Percentiles rank a stretch among this genome's conserved stretches.
Evolutionary conservation across 495 filamentous ascomycete genomes (phyloP).

Genomic region (Collariella sp.): DNA sequence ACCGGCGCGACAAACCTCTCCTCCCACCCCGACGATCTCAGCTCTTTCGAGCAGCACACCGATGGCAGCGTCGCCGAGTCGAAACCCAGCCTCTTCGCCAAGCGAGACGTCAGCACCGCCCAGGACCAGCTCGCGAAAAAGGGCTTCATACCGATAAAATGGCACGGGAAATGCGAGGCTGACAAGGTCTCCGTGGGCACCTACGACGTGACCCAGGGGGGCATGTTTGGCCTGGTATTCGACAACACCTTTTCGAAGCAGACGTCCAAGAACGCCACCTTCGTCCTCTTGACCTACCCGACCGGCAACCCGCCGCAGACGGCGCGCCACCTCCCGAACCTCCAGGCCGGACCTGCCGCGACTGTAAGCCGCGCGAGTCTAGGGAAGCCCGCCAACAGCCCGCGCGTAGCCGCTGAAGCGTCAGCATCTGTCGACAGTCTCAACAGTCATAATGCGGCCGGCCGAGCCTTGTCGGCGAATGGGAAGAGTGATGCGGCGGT

Average conservation of each 20-base stretch:
- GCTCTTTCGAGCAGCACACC: slow-evolving; percentile 36
- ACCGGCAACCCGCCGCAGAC: slow-evolving; percentile 74
- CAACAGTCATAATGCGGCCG: slow-evolving; percentile 36
- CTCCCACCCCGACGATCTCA: slow-evolving; percentile 40
- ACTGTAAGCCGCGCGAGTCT: slow-evolving; percentile 44
- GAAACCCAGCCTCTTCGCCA: slow-evolving; percentile 32
- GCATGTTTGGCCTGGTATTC: slow-evolving; percentile 94
- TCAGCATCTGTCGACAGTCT: slow-evolving; percentile 50
- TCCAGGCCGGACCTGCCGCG: slow-evolving; percentile 37
- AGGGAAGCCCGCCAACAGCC: slow-evolving; percentile 31
- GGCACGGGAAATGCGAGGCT: slow-evolving; percentile 90
- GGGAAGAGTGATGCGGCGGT: slow-evolving; percentile 27
- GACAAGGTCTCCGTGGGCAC: slow-evolving; percentile 92
- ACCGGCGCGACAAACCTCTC: slow-evolving; percentile 49
- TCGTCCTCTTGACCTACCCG: slow-evolving; percentile 89
- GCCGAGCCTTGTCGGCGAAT: slow-evolving; percentile 23
- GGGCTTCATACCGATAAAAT: slow-evolving; percentile 77
- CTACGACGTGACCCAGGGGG: slow-evolving; percentile 74
- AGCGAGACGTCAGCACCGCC: slow-evolving; percentile 51
- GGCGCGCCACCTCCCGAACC: slow-evolving; percentile 56
- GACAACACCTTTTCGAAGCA: slow-evolving; percentile 99
- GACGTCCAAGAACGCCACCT: slow-evolving; percentile 85
- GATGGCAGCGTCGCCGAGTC: slow-evolving; percentile 35
- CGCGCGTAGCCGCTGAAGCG: slow-evolving; percentile 28
- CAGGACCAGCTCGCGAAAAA: slow-evolving; percentile 76